Evolutionary conservation across 805 yeast species (phyloP), one percentile per base, ranked within the genome.

Genomic region (Saturnispora mendoncae): DNA sequence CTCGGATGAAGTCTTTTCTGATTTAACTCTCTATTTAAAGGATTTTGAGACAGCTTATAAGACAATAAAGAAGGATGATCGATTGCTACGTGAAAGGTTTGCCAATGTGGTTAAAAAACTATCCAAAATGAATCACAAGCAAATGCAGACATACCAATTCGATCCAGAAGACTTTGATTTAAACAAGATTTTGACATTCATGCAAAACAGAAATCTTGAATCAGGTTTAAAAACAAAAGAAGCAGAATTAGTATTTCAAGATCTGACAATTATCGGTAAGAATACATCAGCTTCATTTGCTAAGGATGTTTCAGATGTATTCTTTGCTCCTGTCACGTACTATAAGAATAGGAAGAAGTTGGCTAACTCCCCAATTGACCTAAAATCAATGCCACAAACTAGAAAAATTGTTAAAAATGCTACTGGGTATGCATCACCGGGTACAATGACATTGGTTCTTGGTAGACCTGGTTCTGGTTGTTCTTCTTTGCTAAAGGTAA

Each of bases 401-500:
- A 52, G 60, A 46, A 47, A 52, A 21, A 58, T 58, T 38, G 44
- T 58, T 21, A 37, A 45, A 27, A 47, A 51, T 31, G 47, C 53
- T 32, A 46, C 45, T 15, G 59, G 58, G 21, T 39, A 40, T 31
- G 51, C 53, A 31, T 63, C 67, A 41, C 69, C 80, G 1, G 80
- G 78, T 48, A 74, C 71, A 50, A 68, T 73, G 74, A 60, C 71
- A 39, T 62, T 74, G 42, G 76, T 71, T 18, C 56, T 71, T 38
- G 76, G 76, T 50, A 67, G 71, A 56, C 81, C 83, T 2, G 81
- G 81, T 53, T 74, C 81, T 27, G 82, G 83, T 46, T 75, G 80
- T 52, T 74, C 82, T 3, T 70, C 80, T 4, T 56, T 76, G 29
- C 56, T 76, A 50, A 69, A 69, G 46, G 52, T 65, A 43, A 40